Evolutionary conservation across 352 stramenopile genomes (phyloP), one percentile per base, ranked within the genome.

Genomic region (Pythium aquatile): DNA sequence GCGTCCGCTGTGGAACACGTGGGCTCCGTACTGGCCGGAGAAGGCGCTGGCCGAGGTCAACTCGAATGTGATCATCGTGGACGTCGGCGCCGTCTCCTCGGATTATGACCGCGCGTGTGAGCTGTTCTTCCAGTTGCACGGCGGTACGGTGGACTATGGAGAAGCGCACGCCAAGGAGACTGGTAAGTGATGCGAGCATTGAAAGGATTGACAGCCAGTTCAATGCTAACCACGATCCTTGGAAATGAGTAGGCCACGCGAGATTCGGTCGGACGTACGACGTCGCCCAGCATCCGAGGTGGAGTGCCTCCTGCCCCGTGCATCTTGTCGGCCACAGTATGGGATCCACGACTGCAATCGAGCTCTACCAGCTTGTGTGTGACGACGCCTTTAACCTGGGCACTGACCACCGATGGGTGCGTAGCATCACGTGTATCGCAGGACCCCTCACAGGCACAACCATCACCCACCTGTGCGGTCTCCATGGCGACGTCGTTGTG

Each of bases 311-410:
- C 2, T 74, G 86, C 11, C 81, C 84, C 0, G 62, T 91, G 4
- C 82, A 89, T 48, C 65, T 92, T 11, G 52, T 90, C 5, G 83
- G 79, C 8, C 83, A 90, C 66, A 89, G 81, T 56, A 81, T 88
- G 37, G 82, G 84, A 49, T 65, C 72, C 13, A 88, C 81, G 24
- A 90, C 82, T 6, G 78, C 80, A 20, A 72, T 93, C 26, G 82
- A 93, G 39, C 63, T 93, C 53, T 91, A 90, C 46, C 83, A 93
- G 70, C 56, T 89, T 63, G 63, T 91, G 1, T 79, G 78, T 32
- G 42, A 65, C 3, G 78, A 91, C 64, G 83, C 79, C 51, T 91
- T 89, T 44, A 52, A 64, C 40, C 74, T 91, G 20, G 76, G 79
- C 8, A 81, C 61, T 28, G 73, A 77, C 29, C 62, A 83, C 63